These are phyloP conservation scores for Scalesia atractyloides DNA, from an alignment of 129 eudicot species.

Conservation along the genomic window DNA sequence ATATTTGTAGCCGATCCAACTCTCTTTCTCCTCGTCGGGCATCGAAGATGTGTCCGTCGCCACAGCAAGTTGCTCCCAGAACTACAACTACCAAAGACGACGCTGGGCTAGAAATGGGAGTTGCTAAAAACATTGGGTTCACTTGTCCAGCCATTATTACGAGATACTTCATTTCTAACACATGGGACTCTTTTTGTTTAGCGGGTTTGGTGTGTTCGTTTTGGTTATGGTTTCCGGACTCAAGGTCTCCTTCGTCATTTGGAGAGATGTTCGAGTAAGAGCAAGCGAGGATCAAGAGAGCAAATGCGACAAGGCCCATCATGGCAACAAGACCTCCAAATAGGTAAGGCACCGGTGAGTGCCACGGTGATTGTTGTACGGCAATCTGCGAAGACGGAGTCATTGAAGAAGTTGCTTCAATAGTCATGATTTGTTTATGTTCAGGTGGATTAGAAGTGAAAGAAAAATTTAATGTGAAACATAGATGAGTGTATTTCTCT, in stretches of 20 bases:
- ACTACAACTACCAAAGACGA: conserved; percentile 53
- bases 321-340: conserved; percentile 77
- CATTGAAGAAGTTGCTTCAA: conserved; percentile 25
- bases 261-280: conserved; percentile 69
- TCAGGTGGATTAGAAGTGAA: not conserved
- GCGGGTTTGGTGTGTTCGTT: conserved; percentile 29
- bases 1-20: conserved; percentile 23
- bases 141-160: conserved; percentile 67
- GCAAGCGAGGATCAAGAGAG: conserved; percentile 64
- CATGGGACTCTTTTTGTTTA: conserved; percentile 26
- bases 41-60: conserved; percentile 9
- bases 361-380: conserved; percentile 52
- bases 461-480: too few relatives aligned
- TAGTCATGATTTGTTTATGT: conserved; percentile 1
- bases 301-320: conserved; percentile 68
- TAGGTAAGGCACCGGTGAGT: conserved; percentile 71
- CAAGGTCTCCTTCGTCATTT: conserved; percentile 30
- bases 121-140: conserved; percentile 58
- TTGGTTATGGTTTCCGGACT: conserved; percentile 37
- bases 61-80: conserved; percentile 9
- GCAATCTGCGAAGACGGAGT: conserved; percentile 25
- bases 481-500: not conserved
- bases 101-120: conserved; percentile 53
- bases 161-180: conserved; percentile 48
- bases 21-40: conserved; percentile 22